Evolutionary conservation across 2,329 filamentous ascomycete genomes (phyloP).

Genomic region (Colletotrichum tabaci): DNA sequence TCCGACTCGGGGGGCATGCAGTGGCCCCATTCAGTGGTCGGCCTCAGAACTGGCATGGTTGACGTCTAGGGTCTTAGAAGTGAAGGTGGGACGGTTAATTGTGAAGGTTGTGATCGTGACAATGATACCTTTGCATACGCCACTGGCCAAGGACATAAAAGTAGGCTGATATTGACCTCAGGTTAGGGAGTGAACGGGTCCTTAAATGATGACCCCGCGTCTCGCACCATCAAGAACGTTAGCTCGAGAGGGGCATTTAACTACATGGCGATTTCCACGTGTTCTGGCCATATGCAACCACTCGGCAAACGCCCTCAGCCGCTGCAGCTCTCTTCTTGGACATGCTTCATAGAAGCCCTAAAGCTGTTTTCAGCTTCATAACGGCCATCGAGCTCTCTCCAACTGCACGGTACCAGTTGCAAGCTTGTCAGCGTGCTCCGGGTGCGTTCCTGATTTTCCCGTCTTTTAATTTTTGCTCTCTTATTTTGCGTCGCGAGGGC

Average conservation of each 20-base stretch:
- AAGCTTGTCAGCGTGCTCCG: too few relatives aligned
- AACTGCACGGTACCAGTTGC: too few relatives aligned
- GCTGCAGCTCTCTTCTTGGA: not conserved
- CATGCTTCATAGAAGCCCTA: not conserved
- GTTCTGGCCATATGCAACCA: not conserved
- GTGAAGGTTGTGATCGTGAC: not conserved
- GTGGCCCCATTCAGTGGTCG: constrained; percentile 59
- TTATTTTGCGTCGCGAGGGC: too few relatives aligned
- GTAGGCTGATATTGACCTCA: too few relatives aligned
- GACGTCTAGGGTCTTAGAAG: not conserved
- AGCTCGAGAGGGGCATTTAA: not conserved
- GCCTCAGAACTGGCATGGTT: constrained; percentile 55
- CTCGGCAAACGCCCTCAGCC: not conserved
- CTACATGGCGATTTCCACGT: not conserved
- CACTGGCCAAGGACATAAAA: not conserved
- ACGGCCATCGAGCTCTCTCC: not conserved
- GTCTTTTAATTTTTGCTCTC: too few relatives aligned
- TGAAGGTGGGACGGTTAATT: not conserved
- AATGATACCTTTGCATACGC: not conserved
- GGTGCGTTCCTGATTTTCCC: too few relatives aligned
- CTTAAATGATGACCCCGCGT: constrained; percentile 1
- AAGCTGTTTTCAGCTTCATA: not conserved
- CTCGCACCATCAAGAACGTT: not conserved
- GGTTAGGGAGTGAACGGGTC: not conserved
- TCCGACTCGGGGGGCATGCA: constrained; percentile 63